Conservation (phyloP, 2,329 filamentous ascomycete genomes). For the Clonostachys rhizophaga region DNA sequence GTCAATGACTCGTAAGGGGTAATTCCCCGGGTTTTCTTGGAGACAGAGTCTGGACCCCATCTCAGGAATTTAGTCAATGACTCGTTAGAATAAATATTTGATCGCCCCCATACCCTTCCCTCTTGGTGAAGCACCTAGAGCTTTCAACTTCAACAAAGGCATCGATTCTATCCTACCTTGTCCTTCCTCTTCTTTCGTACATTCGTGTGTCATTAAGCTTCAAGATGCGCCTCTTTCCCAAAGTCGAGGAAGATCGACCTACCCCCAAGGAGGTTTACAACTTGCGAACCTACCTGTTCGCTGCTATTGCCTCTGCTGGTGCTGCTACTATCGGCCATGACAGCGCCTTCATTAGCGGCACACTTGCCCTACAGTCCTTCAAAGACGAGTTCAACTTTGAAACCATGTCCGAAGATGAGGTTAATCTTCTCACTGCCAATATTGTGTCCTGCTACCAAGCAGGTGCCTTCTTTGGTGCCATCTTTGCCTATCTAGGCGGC, state of each 20-base stretch:
- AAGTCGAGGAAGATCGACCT: constrained; percentile 25
- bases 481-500: constrained; percentile 49
- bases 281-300: constrained; percentile 21
- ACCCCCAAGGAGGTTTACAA: constrained; percentile 31
- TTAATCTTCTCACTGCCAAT: constrained; percentile 53
- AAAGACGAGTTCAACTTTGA: constrained; percentile 53
- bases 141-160: no score
- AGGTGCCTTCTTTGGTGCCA: constrained; percentile 64
- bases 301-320: constrained; percentile 26
- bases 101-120: no score
- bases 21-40: no score
- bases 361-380: constrained; percentile 58
- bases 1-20: no score
- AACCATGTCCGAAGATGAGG: constrained; percentile 27
- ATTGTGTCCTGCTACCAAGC: constrained; percentile 66
- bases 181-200: no score
- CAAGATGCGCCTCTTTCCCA: constrained; percentile 18
- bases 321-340: constrained; percentile 34
- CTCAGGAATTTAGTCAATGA: no score
- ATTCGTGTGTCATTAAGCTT: no score
- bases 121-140: no score
- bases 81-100: no score
- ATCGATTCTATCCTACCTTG: no score
- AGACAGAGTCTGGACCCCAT: no score
- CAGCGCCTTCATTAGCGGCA: constrained; percentile 64